Percentiles rank a stretch among this genome's conserved stretches.
Evolutionary conservation across 306 rosid genomes (phyloP).

Genomic region (Vigna trinervia): DNA sequence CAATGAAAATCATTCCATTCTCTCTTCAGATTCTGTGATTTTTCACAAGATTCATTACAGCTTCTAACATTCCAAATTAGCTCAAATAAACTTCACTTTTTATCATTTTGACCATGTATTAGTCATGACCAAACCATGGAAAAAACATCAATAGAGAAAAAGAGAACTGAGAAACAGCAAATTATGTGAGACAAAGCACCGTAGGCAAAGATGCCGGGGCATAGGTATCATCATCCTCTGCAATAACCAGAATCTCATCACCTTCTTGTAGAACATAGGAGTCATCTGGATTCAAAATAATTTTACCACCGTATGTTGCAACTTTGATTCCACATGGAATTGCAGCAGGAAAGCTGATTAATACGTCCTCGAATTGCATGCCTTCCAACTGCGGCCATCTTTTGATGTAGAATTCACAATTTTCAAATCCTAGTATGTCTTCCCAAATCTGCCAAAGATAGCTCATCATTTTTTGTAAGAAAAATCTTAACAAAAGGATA

Average conservation of each 20-base stretch:
- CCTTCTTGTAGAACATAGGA: conserved; percentile 85
- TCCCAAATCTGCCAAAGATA: conserved; percentile 82
- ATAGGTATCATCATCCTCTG: conserved; percentile 94
- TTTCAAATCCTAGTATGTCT: conserved; percentile 94
- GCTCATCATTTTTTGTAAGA: conserved; percentile 27
- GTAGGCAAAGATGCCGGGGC: conserved; percentile 79
- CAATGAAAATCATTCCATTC: conserved; percentile 3
- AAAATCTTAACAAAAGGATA: neutral
- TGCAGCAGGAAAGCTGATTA: conserved; percentile 87
- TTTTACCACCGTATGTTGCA: conserved; percentile 77
- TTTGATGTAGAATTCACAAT: conserved; percentile 93
- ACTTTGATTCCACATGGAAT: conserved; percentile 95
- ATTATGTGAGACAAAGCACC: conserved; percentile 61
- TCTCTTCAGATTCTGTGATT: neutral
- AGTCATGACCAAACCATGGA: conserved; percentile 32
- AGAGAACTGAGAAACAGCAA: conserved; percentile 32
- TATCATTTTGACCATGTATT: conserved; percentile 35
- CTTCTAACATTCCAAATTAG: conserved; percentile 13
- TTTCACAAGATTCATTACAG: conserved; percentile 15
- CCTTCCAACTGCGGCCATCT: conserved; percentile 91
- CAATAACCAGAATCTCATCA: conserved; percentile 87
- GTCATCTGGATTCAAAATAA: conserved; percentile 85
- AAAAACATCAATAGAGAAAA: conserved; percentile 12
- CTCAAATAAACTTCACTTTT: conserved; percentile 16
- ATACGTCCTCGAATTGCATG: conserved; percentile 75